Base-by-base conservation (phyloP, 805 yeast species). In the Metschnikowia gelsemii region DNA sequence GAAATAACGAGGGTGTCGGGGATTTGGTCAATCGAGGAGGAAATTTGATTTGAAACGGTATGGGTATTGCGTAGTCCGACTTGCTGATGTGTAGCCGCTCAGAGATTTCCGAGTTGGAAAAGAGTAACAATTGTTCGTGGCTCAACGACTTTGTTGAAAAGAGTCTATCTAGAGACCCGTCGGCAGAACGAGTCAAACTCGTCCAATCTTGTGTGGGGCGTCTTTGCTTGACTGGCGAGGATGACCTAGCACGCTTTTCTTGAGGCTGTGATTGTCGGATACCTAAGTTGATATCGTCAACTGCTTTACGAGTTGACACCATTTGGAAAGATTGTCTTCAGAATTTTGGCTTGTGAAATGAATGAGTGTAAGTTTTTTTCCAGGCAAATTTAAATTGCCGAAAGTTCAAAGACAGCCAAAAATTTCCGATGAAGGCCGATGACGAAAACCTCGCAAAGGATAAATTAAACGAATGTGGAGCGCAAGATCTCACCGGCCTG, bases 31-130 rank as follows among this genome's bases (percentile, higher is more conserved):
- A 52, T 38, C 63, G 66, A 3, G 75, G 75, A 1, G 75, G 75
- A 33, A 70, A 48, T 24, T 59, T 57, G 29, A 70, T 50, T 5
- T 69, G 62, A 47, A 70, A 69, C 3, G 75, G 75, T 28, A 70
- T 66, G 2, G 75, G 75, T 28, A 69, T 68, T 5, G 61, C 63
- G 42, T 69, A 61, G 32, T 59, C 55, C 2, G 42, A 33, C 30
- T 38, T 39, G 35, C 56, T 49, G 22, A 70, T 60, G 50, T 70
- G 75, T 20, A 70, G 54, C 25, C 59, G 59, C 22, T 58, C 64
- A 2, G 72, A 61, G 1, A 63, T 39, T 1, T 73, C 72, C 7
- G 70, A 64, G 8, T 58, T 54, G 5, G 72, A 60, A 18, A 69
- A 52, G 35, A 31, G 30, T 29, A 49, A 53, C 27, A 66, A 46